Percentiles rank a stretch among this genome's conserved stretches.
These are phyloP conservation scores for Hypomyces rosellus DNA, from an alignment of 2,329 filamentous ascomycete species.

Conservation along the genomic window DNA sequence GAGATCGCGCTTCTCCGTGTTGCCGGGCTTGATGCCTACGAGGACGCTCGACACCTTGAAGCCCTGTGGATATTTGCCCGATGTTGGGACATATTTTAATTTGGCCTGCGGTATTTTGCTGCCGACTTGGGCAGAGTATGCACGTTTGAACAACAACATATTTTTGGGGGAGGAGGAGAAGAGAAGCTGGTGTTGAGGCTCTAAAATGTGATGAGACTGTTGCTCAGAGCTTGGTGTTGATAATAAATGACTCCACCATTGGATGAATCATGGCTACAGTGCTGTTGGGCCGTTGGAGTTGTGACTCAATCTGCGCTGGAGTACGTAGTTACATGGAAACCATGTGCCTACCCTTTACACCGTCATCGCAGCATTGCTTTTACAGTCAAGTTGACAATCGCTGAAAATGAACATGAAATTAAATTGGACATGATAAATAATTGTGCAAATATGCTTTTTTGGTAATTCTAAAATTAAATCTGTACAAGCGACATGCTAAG, in stretches of 20 bases:
- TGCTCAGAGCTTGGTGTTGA: not conserved
- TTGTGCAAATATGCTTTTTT: too few relatives aligned
- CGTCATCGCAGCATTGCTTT: too few relatives aligned
- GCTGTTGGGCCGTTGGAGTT: too few relatives aligned
- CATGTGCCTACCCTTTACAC: not conserved
- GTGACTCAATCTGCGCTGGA: not conserved
- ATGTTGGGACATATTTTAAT: conserved; percentile 80
- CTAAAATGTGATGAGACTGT: not conserved
- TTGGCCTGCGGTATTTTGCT: conserved; percentile 65
- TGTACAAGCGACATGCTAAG: too few relatives aligned
- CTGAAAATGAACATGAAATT: too few relatives aligned
- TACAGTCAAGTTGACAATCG: too few relatives aligned
- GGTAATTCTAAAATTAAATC: too few relatives aligned
- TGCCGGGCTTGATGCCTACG: conserved; percentile 88
- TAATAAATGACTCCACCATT: too few relatives aligned
- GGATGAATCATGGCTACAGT: too few relatives aligned
- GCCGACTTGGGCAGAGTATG: conserved; percentile 27
- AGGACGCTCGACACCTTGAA: conserved; percentile 83
- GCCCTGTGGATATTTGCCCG: conserved; percentile 82
- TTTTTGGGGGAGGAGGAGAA: conserved; percentile 12
- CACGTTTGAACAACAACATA: conserved; percentile 27
- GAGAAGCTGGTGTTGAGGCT: not conserved
- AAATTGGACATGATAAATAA: too few relatives aligned
- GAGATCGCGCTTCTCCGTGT: conserved; percentile 86
- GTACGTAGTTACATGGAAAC: not conserved